Evolutionary conservation across 768 basidiomycete genomes (phyloP), one percentile per base, ranked within the genome.

Genomic region (Termitomyces eurrhizus): DNA sequence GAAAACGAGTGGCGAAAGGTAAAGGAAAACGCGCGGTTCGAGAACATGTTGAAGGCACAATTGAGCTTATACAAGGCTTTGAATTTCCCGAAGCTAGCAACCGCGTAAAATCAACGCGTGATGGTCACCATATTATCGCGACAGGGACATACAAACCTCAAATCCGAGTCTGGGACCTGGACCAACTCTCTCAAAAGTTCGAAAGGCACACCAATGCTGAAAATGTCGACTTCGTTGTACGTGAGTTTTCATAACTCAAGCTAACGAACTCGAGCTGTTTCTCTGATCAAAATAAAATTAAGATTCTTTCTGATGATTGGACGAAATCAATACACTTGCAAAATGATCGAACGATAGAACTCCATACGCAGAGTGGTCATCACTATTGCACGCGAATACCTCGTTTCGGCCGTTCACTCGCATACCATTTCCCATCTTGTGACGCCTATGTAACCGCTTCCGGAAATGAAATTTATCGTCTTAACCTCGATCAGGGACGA

Each of bases 141-240:
- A 98, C 96, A 26, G 97, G 97, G 29, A 92, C 90, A 3, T 99
- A 99, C 77, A 99, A 99, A 73, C 97, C 97, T 2, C 93, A 97
- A 71, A 93, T 98, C 73, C 83, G 92, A 59, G 93, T 96, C 5
- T 99, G 92, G 88, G 97, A 98, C 73, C 75, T 99, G 42, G 89
- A 93, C 71, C 90, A 96, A 67, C 83, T 99, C 36, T 87, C 93
- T 6, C 80, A 92, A 59, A 98, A 99, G 73, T 98, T 96, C 70
- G 96, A 98, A 77, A 81, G 97, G 41, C 96, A 98, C 68, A 88
- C 95, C 2, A 95, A 99, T 70, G 85, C 90, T 13, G 96, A 98
- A 79, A 99, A 98, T 72, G 90, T 99, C 65, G 97, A 99, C 72
- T 99, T 99, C 76, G 83, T 89, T 80, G 95, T 97, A 77, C 83